Evolutionary conservation across 2,329 filamentous ascomycete genomes (phyloP).

Genomic region (Tolypocladium ovalisporum): DNA sequence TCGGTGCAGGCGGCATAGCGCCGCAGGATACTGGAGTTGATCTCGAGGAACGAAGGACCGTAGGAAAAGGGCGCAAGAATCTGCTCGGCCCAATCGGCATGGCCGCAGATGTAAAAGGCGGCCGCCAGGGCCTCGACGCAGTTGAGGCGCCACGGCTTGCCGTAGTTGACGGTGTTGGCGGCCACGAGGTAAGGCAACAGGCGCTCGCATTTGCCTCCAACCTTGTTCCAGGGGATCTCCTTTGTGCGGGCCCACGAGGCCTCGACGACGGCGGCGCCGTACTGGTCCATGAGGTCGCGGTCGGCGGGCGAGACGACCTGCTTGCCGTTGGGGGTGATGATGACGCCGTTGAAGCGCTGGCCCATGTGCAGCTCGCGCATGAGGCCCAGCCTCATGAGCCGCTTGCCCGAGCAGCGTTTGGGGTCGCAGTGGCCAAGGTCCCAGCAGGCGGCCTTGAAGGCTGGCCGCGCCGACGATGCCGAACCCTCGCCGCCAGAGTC

Average conservation of each 20-base stretch:
- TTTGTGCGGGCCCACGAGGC: constrained; percentile 91
- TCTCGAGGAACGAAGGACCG: constrained; percentile 77
- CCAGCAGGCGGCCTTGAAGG: constrained; percentile 94
- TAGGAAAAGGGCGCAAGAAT: constrained; percentile 81
- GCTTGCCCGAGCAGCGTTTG: constrained; percentile 92
- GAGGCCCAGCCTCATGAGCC: constrained; percentile 79
- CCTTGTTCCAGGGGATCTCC: constrained; percentile 82
- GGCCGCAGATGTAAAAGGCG: constrained; percentile 86
- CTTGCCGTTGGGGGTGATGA: constrained; percentile 93
- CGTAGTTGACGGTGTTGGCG: constrained; percentile 95
- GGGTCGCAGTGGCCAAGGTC: constrained; percentile 96
- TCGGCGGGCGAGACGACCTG: constrained; percentile 76
- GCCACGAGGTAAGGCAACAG: constrained; percentile 90
- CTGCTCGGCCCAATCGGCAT: constrained; percentile 79
- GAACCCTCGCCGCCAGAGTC: constrained; percentile 12
- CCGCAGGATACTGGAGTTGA: constrained; percentile 74
- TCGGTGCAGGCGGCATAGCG: constrained; percentile 76
- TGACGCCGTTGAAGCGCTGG: constrained; percentile 82
- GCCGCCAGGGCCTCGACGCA: constrained; percentile 92
- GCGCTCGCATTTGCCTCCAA: constrained; percentile 87
- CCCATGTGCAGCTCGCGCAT: constrained; percentile 91
- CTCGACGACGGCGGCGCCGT: constrained; percentile 91
- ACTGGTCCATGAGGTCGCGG: constrained; percentile 67
- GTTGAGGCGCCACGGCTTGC: constrained; percentile 87
- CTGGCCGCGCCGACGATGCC: constrained; percentile 25